A percentile compares a stretch with the other conserved stretches of the same genome.
These are phyloP conservation scores for Mycena alexandri DNA, from an alignment of 768 basidiomycete species.

Conservation along the genomic window DNA sequence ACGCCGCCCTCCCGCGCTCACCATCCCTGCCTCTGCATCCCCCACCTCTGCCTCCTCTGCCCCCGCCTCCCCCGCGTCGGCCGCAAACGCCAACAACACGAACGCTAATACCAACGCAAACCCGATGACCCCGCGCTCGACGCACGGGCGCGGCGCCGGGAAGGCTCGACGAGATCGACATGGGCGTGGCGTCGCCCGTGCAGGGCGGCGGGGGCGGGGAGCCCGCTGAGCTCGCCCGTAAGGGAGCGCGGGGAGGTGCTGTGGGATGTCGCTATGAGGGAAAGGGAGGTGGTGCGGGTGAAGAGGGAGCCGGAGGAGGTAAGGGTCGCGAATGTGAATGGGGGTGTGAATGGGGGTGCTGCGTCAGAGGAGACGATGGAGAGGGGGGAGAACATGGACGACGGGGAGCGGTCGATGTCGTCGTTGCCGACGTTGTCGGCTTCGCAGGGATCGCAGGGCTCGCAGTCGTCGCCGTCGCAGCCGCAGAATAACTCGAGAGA, in stretches of 20 bases:
- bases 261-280: slow-evolving; percentile 22
- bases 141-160: neutral
- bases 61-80: neutral
- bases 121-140: slow-evolving; percentile 26
- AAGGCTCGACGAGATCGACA: too few species aligned
- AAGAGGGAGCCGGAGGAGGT: slow-evolving; percentile 12
- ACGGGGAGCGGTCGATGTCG: too few species aligned
- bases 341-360: neutral
- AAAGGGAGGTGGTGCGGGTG: neutral
- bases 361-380: neutral
- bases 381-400: too few species aligned
- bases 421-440: too few species aligned
- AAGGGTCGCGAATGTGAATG: neutral
- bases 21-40: too few species aligned
- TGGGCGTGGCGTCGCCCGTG: too few species aligned
- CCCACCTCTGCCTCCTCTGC: neutral
- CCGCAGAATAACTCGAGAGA: too few species aligned
- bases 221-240: slow-evolving; percentile 19
- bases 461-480: too few species aligned
- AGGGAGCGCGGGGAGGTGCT: slow-evolving; percentile 14
- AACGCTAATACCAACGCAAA: neutral
- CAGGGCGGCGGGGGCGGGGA: slow-evolving; percentile 20
- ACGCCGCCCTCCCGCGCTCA: too few species aligned
- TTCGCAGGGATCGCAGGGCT: too few species aligned
- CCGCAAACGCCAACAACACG: neutral